Evolutionary conservation across 768 basidiomycete genomes (phyloP).

Genomic region (Boletus reticulatus): DNA sequence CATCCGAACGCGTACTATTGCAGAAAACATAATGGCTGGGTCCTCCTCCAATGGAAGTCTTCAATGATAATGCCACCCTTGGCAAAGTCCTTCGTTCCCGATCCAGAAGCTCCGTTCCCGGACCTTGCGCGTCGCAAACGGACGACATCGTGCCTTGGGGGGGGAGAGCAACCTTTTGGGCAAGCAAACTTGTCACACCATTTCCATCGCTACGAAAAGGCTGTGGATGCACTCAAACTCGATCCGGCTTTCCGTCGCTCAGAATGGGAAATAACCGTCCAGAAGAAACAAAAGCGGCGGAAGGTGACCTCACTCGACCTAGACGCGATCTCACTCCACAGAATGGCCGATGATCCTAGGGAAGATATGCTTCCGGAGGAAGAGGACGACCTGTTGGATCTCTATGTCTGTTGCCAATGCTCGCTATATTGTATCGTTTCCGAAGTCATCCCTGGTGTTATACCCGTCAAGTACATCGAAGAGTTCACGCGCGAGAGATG

Average conservation of each 20-base stretch:
- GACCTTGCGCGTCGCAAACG: constrained; percentile 49
- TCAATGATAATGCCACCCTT: constrained; percentile 62
- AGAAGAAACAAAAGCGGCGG: constrained; percentile 52
- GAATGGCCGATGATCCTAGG: constrained; percentile 29
- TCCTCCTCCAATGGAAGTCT: constrained; percentile 68
- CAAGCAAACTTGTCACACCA: constrained; percentile 69
- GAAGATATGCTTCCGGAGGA: constrained; percentile 32
- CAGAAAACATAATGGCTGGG: constrained; percentile 80
- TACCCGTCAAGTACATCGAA: constrained; percentile 60
- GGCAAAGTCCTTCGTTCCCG: constrained; percentile 48
- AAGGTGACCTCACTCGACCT: constrained; percentile 44
- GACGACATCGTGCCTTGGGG: constrained; percentile 51
- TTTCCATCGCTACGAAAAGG: constrained; percentile 71
- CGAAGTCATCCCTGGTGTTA: constrained; percentile 68
- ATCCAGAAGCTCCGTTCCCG: constrained; percentile 48
- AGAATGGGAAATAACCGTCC: constrained; percentile 56
- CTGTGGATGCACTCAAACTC: constrained; percentile 67
- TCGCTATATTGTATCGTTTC: constrained; percentile 71
- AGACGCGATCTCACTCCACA: constrained; percentile 21
- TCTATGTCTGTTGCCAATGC: constrained; percentile 86
- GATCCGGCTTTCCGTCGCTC: constrained; percentile 57
- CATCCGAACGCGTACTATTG: constrained; percentile 86
- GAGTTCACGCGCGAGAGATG: constrained; percentile 62
- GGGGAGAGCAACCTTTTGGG: constrained; percentile 45
- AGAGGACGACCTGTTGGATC: constrained; percentile 62